These are phyloP conservation scores for Candida patagonica DNA, from an alignment of 805 yeast species.

Conservation along the genomic window DNA sequence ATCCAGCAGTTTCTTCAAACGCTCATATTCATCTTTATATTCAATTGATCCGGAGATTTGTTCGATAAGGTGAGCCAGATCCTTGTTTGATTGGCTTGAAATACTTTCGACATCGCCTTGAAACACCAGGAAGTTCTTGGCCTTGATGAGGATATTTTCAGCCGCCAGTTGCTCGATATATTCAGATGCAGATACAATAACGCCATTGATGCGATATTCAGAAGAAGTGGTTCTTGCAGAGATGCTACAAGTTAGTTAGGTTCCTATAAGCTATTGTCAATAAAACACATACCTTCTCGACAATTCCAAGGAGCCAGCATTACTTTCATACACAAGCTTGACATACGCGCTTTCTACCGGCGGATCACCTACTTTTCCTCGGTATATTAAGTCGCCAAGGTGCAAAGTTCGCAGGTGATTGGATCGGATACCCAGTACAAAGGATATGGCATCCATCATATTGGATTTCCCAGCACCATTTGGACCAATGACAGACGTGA, in stretches of 20 bases:
- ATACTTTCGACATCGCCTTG: conserved; percentile 96
- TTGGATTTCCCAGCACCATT: conserved; percentile 97
- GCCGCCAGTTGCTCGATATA: conserved; percentile 58
- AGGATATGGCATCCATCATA: conserved; percentile 95
- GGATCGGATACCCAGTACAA: conserved; percentile 79
- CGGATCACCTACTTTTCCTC: conserved; percentile 43
- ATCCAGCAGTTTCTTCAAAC: conserved; percentile 38
- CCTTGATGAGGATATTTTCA: conserved; percentile 79
- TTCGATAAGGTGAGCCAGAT: conserved; percentile 67
- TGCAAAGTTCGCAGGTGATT: conserved; percentile 65
- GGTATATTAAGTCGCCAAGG: conserved; percentile 67
- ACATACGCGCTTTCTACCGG: conserved; percentile 51
- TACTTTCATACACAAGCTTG: conserved; percentile 61
- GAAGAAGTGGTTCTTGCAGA: conserved; percentile 53
- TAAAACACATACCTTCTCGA: neutral
- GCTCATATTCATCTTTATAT: conserved; percentile 55
- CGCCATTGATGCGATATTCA: conserved; percentile 57
- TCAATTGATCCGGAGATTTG: conserved; percentile 76
- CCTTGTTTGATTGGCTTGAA: conserved; percentile 76
- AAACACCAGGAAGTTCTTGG: conserved; percentile 84
- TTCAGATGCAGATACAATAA: conserved; percentile 49
- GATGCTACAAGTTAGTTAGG: conserved; percentile 19
- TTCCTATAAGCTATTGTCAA: neutral
- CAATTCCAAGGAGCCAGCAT: conserved; percentile 43
- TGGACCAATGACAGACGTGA: conserved; percentile 94